Base-by-base conservation (phyloP, 2,329 filamentous ascomycete genomes). In the Monascus ruber region DNA sequence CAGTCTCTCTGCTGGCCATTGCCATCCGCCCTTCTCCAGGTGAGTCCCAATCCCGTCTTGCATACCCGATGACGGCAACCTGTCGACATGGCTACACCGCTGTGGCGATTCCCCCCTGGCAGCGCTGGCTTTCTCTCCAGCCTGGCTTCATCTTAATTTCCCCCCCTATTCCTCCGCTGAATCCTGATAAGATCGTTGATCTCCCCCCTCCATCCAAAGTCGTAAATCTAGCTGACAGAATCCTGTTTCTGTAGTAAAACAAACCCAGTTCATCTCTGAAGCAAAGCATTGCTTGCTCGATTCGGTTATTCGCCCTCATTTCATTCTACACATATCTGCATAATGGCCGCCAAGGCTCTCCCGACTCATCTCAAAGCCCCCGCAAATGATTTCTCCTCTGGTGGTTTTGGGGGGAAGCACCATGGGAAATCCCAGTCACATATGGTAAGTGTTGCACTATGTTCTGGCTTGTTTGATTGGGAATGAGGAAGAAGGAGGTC, bases 271-370 rank as follows among this genome's bases (percentile, higher is more conserved):
- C 17, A 17, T 17, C 17, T 17, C 17, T 17, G 17, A 17, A 17
- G 17, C 17, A 17, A 17, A 17, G 17, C 17, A 17, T 3, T 17
- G 17, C 17, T 17, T 17, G 17, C n/a, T 11, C 7, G n/a, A 33
- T 4, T 8, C 7, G 7, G 6, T 33, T 17, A 31, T 31, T 33
- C 10, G 17, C 17, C 17, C 17, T 3, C 17, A 17, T 17, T 17
- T 17, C 17, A 17, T 17, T 17, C 17, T 17, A 17, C 6, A 33
- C 24, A 33, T 33, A 41, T 32, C 37, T 34, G 38, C 52, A 69
- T 52, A 54, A 89, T 89, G 83, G 79, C 83, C 48, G 73, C 77
- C 57, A 86, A 77, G 67, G 83, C 85, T 48, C 71, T 95, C 54
- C 86, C 88, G 48, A 73, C 83, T 33, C 89, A 93, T 73, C 75